These are phyloP conservation scores for Exutisphaerella laricina DNA, from an alignment of 2,329 filamentous ascomycete genomes.

Conservation along the genomic window DNA sequence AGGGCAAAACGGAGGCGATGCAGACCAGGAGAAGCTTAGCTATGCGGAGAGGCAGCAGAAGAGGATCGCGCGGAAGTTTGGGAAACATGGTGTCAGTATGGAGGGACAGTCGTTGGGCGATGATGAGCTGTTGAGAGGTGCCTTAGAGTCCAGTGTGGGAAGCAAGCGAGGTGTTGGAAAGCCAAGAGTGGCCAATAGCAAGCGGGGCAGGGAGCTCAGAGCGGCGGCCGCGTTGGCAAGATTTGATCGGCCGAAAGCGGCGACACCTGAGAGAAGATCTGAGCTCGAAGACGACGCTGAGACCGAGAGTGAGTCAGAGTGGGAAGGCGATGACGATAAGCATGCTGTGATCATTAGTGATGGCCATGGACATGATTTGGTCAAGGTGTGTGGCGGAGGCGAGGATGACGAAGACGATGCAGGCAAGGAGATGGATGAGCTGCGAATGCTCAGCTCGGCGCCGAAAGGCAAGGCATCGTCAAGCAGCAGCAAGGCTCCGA, in stretches of 20 bases:
- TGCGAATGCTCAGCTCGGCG: conserved; percentile 45
- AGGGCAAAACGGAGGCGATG: conserved; percentile 35
- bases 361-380: conserved; percentile 58
- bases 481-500: not conserved
- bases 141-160: conserved; percentile 52
- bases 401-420: conserved; percentile 51
- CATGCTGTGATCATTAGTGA: conserved; percentile 53
- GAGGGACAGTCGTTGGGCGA: conserved; percentile 64
- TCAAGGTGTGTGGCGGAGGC: conserved; percentile 71
- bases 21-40: conserved; percentile 46
- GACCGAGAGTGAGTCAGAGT: conserved; percentile 36
- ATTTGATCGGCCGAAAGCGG: conserved; percentile 52
- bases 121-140: conserved; percentile 59
- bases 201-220: conserved; percentile 66
- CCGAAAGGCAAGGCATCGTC: conserved; percentile 1
- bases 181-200: conserved; percentile 68
- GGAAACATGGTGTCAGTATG: conserved; percentile 60
- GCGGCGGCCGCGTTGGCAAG: conserved; percentile 71
- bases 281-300: conserved; percentile 40
- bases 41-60: conserved; percentile 70
- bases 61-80: conserved; percentile 70
- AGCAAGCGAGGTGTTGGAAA: conserved; percentile 58
- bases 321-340: conserved; percentile 42
- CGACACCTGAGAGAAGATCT: conserved; percentile 29
- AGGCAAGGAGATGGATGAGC: conserved; percentile 59